Conservation (phyloP, 2,329 filamentous ascomycete species). For the Penicillium griseofulvum region DNA sequence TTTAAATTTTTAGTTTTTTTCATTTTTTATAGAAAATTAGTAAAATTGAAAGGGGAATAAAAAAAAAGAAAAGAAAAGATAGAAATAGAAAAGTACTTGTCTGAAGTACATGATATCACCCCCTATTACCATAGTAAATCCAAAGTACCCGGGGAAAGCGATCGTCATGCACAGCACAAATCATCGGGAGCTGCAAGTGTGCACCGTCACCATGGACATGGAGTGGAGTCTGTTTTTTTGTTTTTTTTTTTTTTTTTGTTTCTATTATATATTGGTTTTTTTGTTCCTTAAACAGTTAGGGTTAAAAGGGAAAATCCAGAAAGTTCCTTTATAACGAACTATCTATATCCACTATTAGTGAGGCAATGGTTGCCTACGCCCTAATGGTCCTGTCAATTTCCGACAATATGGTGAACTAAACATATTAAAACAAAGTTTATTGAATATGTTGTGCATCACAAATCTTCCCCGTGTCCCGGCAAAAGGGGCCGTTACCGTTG, state of each 20-base stretch:
- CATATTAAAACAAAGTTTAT: not conserved
- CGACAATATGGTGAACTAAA: constrained; percentile 11
- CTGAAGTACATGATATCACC: too few species aligned
- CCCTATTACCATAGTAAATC: too few species aligned
- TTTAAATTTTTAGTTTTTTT: not conserved
- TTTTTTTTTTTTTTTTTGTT: not conserved
- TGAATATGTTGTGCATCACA: constrained; percentile 22
- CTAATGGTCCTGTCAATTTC: constrained; percentile 22
- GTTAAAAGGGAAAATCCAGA: not conserved
- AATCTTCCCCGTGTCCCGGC: constrained; percentile 14
- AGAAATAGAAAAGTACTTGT: not conserved
- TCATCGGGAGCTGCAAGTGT: constrained; percentile 25
- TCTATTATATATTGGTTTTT: not conserved
- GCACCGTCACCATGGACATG: constrained; percentile 27
- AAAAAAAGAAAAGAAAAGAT: not conserved
- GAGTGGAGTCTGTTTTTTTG: constrained; percentile 19
- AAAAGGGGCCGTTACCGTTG: constrained; percentile 18
- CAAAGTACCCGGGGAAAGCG: constrained; percentile 15
- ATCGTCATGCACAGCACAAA: constrained; percentile 20
- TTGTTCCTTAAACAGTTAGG: not conserved
- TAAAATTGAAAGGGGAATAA: not conserved
- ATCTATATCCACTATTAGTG: not conserved
- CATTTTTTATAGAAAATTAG: not conserved
- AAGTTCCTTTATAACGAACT: not conserved
- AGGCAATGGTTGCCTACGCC: constrained; percentile 11